A percentile compares a stretch with the other conserved stretches of the same genome.
These are phyloP conservation scores for Bothriochloa decipiens DNA, from an alignment of 176 grass and related monocot genomes.

Conservation along the genomic window DNA sequence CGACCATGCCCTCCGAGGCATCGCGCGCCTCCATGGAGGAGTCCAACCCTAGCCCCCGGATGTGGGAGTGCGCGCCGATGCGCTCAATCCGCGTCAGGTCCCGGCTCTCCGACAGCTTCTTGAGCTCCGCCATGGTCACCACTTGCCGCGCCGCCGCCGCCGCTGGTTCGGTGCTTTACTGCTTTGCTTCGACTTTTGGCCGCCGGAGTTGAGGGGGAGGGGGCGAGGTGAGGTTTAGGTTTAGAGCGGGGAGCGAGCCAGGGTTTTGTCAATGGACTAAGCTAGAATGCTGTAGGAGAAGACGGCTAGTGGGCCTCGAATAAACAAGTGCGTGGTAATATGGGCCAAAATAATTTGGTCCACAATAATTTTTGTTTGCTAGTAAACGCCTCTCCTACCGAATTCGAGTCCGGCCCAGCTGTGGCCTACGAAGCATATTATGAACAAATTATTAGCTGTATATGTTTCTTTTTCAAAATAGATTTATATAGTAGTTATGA, in stretches of 20 bases:
- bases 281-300: slow-evolving; percentile 24
- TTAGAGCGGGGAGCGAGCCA: slow-evolving; percentile 24
- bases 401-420: neutral
- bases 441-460: neutral
- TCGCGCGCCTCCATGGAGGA: slow-evolving; percentile 79
- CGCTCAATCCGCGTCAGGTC: slow-evolving; percentile 95
- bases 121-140: slow-evolving; percentile 81
- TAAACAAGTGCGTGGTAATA: neutral
- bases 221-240: slow-evolving; percentile 38
- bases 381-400: neutral
- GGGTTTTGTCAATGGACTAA: slow-evolving; percentile 38
- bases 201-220: neutral
- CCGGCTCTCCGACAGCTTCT: slow-evolving; percentile 80
- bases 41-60: slow-evolving; percentile 91
- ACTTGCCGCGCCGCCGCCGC: neutral
- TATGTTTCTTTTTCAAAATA: no score
- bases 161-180: slow-evolving; percentile 16
- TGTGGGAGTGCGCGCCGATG: slow-evolving; percentile 97
- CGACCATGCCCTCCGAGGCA: slow-evolving; percentile 97
- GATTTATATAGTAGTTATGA: neutral
- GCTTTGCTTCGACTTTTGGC: neutral
- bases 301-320: neutral
- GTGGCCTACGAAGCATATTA: neutral
- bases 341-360: neutral
- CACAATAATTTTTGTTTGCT: no score